Conservation (phyloP, 2,329 filamentous ascomycete species). For the Exserohilum turcica region DNA sequence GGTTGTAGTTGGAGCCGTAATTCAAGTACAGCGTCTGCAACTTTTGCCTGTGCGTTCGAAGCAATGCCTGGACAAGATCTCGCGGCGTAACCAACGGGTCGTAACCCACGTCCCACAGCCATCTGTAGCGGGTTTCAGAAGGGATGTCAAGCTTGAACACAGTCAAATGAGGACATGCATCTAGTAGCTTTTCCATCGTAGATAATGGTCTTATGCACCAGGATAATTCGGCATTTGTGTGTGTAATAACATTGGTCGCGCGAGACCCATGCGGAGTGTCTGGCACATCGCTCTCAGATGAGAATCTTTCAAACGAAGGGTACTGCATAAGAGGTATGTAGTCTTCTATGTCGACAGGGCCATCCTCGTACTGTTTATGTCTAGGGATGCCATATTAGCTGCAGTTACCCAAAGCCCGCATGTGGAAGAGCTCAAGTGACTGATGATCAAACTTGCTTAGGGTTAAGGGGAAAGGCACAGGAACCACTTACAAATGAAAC, state of each 20-base stretch:
- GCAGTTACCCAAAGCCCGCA: neutral
- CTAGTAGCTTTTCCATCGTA: constrained; percentile 1
- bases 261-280: neutral
- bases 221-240: neutral
- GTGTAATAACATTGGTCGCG: neutral
- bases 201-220: constrained; percentile 5
- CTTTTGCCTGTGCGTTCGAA: neutral
- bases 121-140: neutral
- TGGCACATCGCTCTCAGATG: constrained; percentile 1
- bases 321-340: constrained; percentile 6
- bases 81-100: constrained; percentile 1
- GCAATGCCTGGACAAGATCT: constrained; percentile 9
- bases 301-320: constrained; percentile 6
- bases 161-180: neutral
- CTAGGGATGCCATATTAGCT: neutral
- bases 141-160: neutral
- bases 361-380: constrained; percentile 8
- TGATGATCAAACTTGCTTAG: neutral
- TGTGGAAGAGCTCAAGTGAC: neutral
- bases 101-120: neutral
- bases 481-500: constrained; percentile 7
- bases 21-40: constrained; percentile 5
- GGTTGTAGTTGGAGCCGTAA: neutral
- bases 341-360: neutral
- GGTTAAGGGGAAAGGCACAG: neutral